Base-by-base conservation (phyloP, 2,329 filamentous ascomycete genomes). In the Colletotrichum magnum region DNA sequence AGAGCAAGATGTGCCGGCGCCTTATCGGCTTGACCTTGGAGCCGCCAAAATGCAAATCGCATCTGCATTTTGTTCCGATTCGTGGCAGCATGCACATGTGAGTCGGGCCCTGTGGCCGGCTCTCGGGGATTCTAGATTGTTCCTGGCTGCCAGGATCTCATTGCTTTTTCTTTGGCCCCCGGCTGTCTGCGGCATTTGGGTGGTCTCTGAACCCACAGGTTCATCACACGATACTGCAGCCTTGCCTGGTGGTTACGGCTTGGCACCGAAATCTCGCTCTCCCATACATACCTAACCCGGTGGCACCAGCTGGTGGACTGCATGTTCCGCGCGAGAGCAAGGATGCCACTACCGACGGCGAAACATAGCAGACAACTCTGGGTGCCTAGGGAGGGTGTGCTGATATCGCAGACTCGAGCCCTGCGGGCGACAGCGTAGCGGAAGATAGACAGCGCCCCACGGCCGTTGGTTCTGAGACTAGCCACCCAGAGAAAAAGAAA, bases 221-320 rank as follows among this genome's bases (percentile, higher is more conserved):
- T 54, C 60, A 68, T 41, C 53, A 58, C 36, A 68, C 61, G 41
- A 54, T 51, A 36, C 60, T 68, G 60, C 65, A 68, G 65, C 65
- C 65, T 48, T 68, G 60, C 18, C 53, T 53, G 60, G 54, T 32
- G 58, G 53, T 52, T 54, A 54, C 60, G 41, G 54, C 65, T 68
- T 68, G 65, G 65, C 65, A 67, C 43, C 52, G n/a, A 58, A 48
- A 58, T 36, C 39, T 32, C 28, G 54, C 28, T 21, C 43, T 54
- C 39, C 60, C 28, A 64, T 64, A 65, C 54, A 43, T 43, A 43
- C 41, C 65, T 56, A 59, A 64, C 53, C 54, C 60, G 65, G 48
- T 56, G 54, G 32, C 65, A 64, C 60, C 48, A 68, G 54, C 54
- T 59, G 60, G 45, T 45, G 45, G 52, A 41, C 18, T 52, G 21